Conservation (phyloP, 1,284 basidiomycete species). For the Cerrena zonata region DNA sequence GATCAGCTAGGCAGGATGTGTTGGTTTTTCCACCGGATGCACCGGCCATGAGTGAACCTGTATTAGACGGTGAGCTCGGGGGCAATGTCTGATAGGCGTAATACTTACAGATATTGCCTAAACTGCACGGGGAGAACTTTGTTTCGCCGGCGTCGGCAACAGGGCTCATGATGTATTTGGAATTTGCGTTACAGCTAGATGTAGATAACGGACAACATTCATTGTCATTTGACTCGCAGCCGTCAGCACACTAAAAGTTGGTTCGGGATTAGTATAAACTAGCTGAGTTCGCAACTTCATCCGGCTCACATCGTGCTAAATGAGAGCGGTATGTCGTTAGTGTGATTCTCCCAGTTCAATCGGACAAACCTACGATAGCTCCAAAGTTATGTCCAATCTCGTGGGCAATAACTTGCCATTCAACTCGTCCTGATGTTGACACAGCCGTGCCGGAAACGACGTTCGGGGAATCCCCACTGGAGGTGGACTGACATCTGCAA, state of each 20-base stretch:
- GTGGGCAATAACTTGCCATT: slow-evolving; percentile 81
- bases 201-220: slow-evolving; percentile 71
- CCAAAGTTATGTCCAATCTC: slow-evolving; percentile 91
- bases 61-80: neutral
- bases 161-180: slow-evolving; percentile 78
- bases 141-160: slow-evolving; percentile 63
- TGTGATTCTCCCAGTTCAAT: too few species aligned
- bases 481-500: slow-evolving; percentile 46
- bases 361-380: slow-evolving; percentile 62
- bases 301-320: slow-evolving; percentile 53
- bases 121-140: slow-evolving; percentile 71
- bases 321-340: neutral
- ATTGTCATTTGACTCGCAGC: slow-evolving; percentile 48
- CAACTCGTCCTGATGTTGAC: slow-evolving; percentile 67
- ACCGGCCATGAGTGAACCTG: slow-evolving; percentile 59
- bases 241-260: slow-evolving; percentile 50
- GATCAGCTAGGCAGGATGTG: slow-evolving; percentile 59
- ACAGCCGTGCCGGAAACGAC: slow-evolving; percentile 80
- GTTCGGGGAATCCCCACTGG: slow-evolving; percentile 42
- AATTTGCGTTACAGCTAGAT: slow-evolving; percentile 59
- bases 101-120: slow-evolving; percentile 81
- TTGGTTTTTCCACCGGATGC: slow-evolving; percentile 38
- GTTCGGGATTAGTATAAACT: slow-evolving; percentile 7
- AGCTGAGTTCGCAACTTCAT: neutral
- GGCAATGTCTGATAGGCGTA: neutral